Conservation (phyloP, 2,329 filamentous ascomycete genomes). For the Knoxdaviesia proteae region DNA sequence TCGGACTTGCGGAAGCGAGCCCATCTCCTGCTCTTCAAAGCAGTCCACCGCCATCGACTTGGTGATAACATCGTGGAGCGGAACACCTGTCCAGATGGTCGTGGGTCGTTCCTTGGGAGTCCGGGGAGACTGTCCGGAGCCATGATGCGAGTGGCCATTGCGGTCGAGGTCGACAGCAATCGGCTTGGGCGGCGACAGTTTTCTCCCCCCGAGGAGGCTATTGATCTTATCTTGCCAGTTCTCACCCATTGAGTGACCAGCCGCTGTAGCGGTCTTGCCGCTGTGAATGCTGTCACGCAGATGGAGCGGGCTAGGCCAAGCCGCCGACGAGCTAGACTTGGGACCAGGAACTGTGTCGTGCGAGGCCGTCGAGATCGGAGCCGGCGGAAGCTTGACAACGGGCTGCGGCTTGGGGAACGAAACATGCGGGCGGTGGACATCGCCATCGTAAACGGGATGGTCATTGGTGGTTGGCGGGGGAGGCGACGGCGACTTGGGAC, state of each 20-base stretch:
- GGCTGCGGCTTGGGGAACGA: slow-evolving; percentile 49
- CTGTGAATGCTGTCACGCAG: slow-evolving; percentile 9
- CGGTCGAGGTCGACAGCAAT: slow-evolving; percentile 19
- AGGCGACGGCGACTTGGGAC: slow-evolving; percentile 40
- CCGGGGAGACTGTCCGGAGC: slow-evolving; percentile 10
- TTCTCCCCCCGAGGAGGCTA: slow-evolving; percentile 49
- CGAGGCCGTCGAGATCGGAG: slow-evolving; percentile 9
- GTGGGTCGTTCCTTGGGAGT: no score
- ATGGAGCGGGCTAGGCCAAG: not conserved
- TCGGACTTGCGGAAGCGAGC: slow-evolving; percentile 50
- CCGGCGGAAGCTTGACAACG: slow-evolving; percentile 61
- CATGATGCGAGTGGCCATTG: not conserved
- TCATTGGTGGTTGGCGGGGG: slow-evolving; percentile 50
- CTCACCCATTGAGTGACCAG: slow-evolving; percentile 16
- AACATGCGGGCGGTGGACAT: slow-evolving; percentile 43
- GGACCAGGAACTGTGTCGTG: not conserved
- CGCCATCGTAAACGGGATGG: slow-evolving; percentile 53
- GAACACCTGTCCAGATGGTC: no score
- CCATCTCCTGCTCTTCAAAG: slow-evolving; percentile 65
- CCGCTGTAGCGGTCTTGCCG: slow-evolving; percentile 9
- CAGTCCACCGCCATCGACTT: slow-evolving; percentile 60
- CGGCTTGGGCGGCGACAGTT: slow-evolving; percentile 34
- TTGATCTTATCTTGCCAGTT: slow-evolving; percentile 76
- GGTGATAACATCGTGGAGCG: not conserved
- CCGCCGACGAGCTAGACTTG: not conserved